A percentile compares a stretch with the other conserved stretches of the same genome.
phyloP scores from a whole-genome alignment of 1,284 basidiomycete species.

The Ustilago sp. region DNA sequence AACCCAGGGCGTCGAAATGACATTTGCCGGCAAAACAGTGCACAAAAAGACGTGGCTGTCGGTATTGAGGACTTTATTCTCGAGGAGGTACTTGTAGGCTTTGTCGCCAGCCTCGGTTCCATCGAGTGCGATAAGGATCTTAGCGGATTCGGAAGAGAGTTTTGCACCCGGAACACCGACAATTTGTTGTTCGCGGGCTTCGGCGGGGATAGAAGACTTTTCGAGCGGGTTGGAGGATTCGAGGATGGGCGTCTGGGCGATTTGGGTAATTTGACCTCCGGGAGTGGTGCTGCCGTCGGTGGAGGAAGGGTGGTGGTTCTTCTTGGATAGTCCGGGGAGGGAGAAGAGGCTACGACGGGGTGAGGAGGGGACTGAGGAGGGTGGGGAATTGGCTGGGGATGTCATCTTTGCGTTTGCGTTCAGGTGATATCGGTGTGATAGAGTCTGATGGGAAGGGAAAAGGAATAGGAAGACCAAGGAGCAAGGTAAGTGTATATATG shows the following conservation, averaged over 20 bases:
- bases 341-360: constrained; percentile 40
- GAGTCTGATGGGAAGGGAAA: background rate
- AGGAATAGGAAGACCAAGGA: background rate
- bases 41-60: constrained; percentile 63
- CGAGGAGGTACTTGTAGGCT: constrained; percentile 61
- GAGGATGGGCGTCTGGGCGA: constrained; percentile 65
- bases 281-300: constrained; percentile 38
- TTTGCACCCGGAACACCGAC: constrained; percentile 57
- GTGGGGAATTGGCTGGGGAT: constrained; percentile 40
- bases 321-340: constrained; percentile 32
- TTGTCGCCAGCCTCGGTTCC: constrained; percentile 67
- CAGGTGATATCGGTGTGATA: too few relatives aligned
- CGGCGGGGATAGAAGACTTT: constrained; percentile 55
- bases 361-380: constrained; percentile 42
- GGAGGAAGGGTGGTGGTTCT: constrained; percentile 20
- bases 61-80: constrained; percentile 50
- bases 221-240: constrained; percentile 66
- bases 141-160: constrained; percentile 44
- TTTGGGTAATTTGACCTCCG: constrained; percentile 40
- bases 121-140: constrained; percentile 65
- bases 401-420: constrained; percentile 22
- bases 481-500: constrained; percentile 1
- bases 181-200: constrained; percentile 66
- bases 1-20: constrained; percentile 64
- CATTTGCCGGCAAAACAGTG: constrained; percentile 65